Evolutionary conservation across 1,284 basidiomycete genomes (phyloP), one percentile per base, ranked within the genome.

Genomic region (Sanguinoderma infundibulare): DNA sequence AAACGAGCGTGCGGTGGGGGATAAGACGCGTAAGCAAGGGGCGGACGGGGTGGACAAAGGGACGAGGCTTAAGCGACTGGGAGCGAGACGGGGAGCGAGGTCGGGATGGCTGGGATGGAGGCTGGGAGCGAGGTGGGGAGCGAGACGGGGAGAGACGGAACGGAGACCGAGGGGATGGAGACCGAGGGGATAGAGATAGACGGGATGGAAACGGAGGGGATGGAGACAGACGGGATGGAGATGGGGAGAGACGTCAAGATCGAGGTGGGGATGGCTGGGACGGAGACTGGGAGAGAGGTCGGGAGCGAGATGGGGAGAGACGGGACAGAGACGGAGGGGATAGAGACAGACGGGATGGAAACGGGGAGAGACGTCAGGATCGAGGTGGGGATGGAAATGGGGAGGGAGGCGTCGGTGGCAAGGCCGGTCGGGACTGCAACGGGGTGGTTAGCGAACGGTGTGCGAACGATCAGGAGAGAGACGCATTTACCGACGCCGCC

Each of bases 321-420:
- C 22, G 47, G 46, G 36, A 51, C 35, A n/a, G 42, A 35, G 46
- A 38, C 32, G 2, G 60, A 44, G n/a, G n/a, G n/a, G n/a, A n/a
- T n/a, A n/a, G 42, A 35, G 46, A 38, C 42, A 15, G 42, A 12
- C 9, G 53, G 53, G 17, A 57, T 38, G 10, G 56, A 22, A 3
- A 46, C 49, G 4, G 54, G 60, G 3, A 61, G 60, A 4, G 55
- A 56, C 12, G 55, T 28, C 44, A 50, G 44, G 51, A 59, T 12
- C 5, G 53, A 55, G 10, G 28, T 47, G 24, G 62, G 55, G 14
- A 59, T 49, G 12, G 58, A 36, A 0, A 60, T 20, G 5, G 62
- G 36, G 34, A 56, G 35, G 0, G 53, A 50, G 28, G 46, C 46
- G 28, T n/a, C 26, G 28, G 30, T 32, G 17, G 42, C 42, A 28